Base-by-base conservation (phyloP, 768 basidiomycete genomes). In the Tricholoma bakamatsutake region DNA sequence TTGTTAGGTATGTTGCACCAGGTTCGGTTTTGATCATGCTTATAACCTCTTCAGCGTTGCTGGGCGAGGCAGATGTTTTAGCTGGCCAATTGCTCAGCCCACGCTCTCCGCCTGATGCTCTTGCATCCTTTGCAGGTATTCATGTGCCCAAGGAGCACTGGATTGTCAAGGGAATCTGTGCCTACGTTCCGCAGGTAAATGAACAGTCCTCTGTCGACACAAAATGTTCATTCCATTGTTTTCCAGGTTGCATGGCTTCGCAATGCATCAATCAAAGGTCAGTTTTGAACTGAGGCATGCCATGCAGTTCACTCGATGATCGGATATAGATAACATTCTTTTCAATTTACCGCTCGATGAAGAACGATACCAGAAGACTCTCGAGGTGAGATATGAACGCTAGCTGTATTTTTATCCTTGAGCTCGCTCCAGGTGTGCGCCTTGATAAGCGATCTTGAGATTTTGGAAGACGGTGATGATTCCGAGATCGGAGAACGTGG, bases 401-500 rank as follows among this genome's bases (percentile, higher is more conserved):
- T 66, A 54, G 64, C 30, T 65, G 59, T 9, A 24, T 21, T 10
- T 52, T 4, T 45, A 24, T 24, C 3, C 50, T 51, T 21, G 24
- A 12, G 13, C 11, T 27, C 13, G 50, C 27, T 39, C 10, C 57
- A 80, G 79, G 77, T 70, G n/a, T 81, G 79, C 58, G 89, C 90
- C 1, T 74, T 94, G 18, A 72, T 85, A 18, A 80, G 76, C 54
- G 91, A 94, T 64, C 74, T 94, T 33, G 80, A 84, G 50, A 91
- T 93, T 54, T 73, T 94, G 13, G 92, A 93, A 65, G 91, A 93
- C 62, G 90, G 91, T 1, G 91, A 93, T 61, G 85, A 89, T 61
- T 84, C 90, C 0, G 91, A 93, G 68, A 92, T 93, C 53, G 90
- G 90, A 17, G 90, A 93, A 73, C 84, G 88, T 31, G 90, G 90